Evolutionary conservation across 2,329 filamentous ascomycete genomes (phyloP).

Genomic region (Penicillium sp.): DNA sequence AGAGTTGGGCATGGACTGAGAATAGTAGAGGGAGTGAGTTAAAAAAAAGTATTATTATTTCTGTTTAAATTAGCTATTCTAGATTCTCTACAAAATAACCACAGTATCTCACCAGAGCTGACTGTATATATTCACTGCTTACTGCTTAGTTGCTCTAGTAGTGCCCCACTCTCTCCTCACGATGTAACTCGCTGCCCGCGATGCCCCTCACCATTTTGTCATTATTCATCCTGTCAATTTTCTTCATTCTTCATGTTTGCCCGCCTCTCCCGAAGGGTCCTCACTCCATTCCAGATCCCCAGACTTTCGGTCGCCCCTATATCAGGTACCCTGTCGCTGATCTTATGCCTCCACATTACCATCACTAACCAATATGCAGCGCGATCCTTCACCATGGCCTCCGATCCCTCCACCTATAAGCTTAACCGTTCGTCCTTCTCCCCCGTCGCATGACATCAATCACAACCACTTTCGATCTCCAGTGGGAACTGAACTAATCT

Average conservation of each 20-base stretch:
- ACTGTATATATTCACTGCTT: too few relatives aligned
- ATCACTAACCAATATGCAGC: conserved; percentile 20
- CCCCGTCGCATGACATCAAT: background rate
- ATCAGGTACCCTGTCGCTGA: background rate
- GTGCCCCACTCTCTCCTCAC: conserved; percentile 7
- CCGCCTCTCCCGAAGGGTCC: conserved; percentile 29
- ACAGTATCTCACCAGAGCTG: too few relatives aligned
- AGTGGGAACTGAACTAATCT: conserved; percentile 17
- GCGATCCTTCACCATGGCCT: conserved; percentile 53
- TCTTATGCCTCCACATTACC: conserved; percentile 4
- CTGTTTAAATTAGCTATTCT: too few relatives aligned
- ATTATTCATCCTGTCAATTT: too few relatives aligned
- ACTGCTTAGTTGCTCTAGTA: too few relatives aligned
- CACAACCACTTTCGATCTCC: too few relatives aligned
- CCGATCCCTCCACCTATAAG: conserved; percentile 67
- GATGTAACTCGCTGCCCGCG: too few relatives aligned
- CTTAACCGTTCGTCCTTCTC: conserved; percentile 59
- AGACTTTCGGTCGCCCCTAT: background rate
- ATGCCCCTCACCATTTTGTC: too few relatives aligned
- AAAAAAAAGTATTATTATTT: too few relatives aligned
- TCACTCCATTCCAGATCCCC: conserved; percentile 25
- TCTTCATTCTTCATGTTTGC: conserved; percentile 28
- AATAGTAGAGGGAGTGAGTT: too few relatives aligned
- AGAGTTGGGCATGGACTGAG: too few relatives aligned
- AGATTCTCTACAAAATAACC: too few relatives aligned